Evolutionary conservation across 1,139 yeast genomes (phyloP).

Genomic region (Trichomonascaceae sp.): DNA sequence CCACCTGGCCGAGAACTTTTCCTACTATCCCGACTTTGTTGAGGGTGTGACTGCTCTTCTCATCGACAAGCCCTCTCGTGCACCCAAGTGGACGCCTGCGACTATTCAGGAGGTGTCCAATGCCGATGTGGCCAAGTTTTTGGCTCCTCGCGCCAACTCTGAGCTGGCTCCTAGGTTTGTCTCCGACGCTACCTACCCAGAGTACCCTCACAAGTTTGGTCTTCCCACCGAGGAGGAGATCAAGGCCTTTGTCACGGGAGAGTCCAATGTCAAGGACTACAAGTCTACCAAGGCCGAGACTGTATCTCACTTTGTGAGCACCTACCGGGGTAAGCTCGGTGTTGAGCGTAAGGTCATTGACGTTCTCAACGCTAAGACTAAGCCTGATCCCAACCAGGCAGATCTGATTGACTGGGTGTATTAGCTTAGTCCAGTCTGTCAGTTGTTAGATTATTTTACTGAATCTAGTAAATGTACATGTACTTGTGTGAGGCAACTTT

Average conservation of each 20-base stretch:
- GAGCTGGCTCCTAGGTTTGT: conserved; percentile 27
- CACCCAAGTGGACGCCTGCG: conserved; percentile 40
- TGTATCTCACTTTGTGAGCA: conserved; percentile 41
- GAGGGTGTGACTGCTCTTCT: conserved; percentile 69
- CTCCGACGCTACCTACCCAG: conserved; percentile 35
- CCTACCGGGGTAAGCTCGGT: conserved; percentile 47
- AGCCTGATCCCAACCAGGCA: conserved; percentile 41
- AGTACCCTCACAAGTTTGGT: conserved; percentile 69
- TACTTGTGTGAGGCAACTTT: too few relatives aligned
- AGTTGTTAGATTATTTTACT: too few relatives aligned
- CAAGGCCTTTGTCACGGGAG: conserved; percentile 51
- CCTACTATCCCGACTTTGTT: conserved; percentile 51
- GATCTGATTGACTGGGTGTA: conserved; percentile 50
- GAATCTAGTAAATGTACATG: too few relatives aligned
- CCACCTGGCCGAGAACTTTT: conserved; percentile 63
- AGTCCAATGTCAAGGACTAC: conserved; percentile 47
- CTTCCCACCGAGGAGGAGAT: conserved; percentile 58
- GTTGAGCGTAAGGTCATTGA: conserved; percentile 43
- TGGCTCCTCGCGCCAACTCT: conserved; percentile 16
- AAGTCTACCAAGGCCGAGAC: conserved; percentile 60
- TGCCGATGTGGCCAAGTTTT: conserved; percentile 17
- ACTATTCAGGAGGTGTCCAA: conserved; percentile 22
- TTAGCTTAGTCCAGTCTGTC: too few relatives aligned
- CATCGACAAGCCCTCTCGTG: conserved; percentile 44
- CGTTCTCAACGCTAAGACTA: conserved; percentile 49